Percentiles rank a stretch among this genome's conserved stretches.
Evolutionary conservation across 176 grass and related monocot species (phyloP).

Genomic region (Elaeis guineensis): DNA sequence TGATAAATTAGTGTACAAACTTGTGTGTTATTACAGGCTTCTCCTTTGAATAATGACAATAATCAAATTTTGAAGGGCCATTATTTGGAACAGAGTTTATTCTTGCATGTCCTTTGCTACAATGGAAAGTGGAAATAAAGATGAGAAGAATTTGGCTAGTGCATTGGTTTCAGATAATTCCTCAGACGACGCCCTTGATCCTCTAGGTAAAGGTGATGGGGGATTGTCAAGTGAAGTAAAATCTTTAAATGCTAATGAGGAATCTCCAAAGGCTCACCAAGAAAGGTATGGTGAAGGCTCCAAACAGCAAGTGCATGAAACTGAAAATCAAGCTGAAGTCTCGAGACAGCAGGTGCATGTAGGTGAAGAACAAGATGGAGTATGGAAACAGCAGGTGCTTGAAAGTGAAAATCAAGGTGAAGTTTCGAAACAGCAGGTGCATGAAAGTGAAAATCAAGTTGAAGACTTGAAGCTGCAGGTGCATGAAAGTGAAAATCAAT

Average conservation of each 20-base stretch:
- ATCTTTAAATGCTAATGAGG: constrained; percentile 29
- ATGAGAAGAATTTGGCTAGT: constrained; percentile 11
- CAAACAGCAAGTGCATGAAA: no score
- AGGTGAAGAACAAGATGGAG: no score
- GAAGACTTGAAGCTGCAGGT: constrained; percentile 22
- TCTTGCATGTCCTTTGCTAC: no score
- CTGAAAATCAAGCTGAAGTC: no score
- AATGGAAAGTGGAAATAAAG: constrained; percentile 41
- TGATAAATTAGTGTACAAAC: no score
- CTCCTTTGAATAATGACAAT: no score
- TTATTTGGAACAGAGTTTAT: no score
- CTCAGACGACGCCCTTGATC: constrained; percentile 17
- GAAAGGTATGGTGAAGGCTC: no score
- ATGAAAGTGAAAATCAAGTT: constrained; percentile 13
- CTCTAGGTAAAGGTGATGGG: constrained; percentile 8
- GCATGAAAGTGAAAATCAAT: constrained; percentile 13
- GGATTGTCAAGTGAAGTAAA: constrained; percentile 34
- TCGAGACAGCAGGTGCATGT: no score
- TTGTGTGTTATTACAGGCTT: no score
- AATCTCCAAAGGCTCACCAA: constrained; percentile 5
- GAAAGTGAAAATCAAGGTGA: not conserved
- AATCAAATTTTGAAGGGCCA: no score
- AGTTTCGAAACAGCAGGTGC: not conserved
- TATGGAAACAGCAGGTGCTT: no score
- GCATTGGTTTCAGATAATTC: constrained; percentile 13